Conservation (phyloP, 2,329 filamentous ascomycete species). For the Madurella fahalii region DNA sequence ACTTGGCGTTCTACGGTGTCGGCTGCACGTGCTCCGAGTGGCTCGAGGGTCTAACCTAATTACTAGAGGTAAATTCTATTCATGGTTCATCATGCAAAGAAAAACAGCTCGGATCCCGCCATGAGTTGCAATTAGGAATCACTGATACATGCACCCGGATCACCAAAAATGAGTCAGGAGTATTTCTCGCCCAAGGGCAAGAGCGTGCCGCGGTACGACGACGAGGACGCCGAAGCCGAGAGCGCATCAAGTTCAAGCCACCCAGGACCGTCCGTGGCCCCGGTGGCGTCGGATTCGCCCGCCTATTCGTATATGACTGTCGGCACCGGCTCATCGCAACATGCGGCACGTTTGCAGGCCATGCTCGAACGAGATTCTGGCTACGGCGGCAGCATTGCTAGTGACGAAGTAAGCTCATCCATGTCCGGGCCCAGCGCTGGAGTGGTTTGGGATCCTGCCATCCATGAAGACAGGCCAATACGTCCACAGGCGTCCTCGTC, state of each 20-base stretch:
- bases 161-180: constrained; percentile 54
- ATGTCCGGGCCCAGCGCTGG: constrained; percentile 35
- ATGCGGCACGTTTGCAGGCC: constrained; percentile 74
- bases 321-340: constrained; percentile 75
- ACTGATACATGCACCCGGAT: constrained; percentile 3
- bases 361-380: constrained; percentile 86
- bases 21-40: too few species aligned
- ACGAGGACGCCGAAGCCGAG: constrained; percentile 24
- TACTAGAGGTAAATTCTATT: too few species aligned
- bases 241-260: constrained; percentile 22
- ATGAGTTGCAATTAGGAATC: constrained; percentile 6
- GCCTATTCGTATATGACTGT: constrained; percentile 70
- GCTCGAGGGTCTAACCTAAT: too few species aligned
- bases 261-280: constrained; percentile 10
- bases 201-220: constrained; percentile 33
- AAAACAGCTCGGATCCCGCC: background rate
- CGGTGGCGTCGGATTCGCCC: constrained; percentile 21
- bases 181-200: constrained; percentile 55
- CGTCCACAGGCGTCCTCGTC: constrained; percentile 34
- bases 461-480: constrained; percentile 44
- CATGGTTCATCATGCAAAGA: too few species aligned
- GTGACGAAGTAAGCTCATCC: constrained; percentile 46
- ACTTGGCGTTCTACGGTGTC: too few species aligned
- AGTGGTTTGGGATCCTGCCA: constrained; percentile 41
- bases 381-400: constrained; percentile 76